Evolutionary conservation across 768 basidiomycete genomes (phyloP).

Genomic region (Rhodocollybia butyracea): DNA sequence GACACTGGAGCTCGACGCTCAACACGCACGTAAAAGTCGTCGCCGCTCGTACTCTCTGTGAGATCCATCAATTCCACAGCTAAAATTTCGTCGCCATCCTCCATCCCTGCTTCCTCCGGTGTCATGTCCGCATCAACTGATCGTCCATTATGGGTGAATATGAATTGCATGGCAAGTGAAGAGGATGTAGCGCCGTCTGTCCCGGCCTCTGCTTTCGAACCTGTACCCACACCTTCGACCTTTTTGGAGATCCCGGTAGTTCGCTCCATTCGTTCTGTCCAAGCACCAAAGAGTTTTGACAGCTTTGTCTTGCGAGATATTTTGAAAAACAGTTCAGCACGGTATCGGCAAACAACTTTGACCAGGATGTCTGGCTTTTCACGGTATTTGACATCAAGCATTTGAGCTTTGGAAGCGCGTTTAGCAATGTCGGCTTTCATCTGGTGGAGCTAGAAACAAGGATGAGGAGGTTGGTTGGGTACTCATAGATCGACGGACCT

Average conservation of each 20-base stretch:
- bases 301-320: conserved; percentile 89
- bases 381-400: conserved; percentile 77
- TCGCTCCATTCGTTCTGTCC: conserved; percentile 86
- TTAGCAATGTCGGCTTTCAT: conserved; percentile 83
- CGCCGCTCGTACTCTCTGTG: conserved; percentile 62
- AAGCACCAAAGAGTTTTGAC: conserved; percentile 77
- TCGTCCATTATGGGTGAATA: conserved; percentile 82
- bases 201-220: conserved; percentile 7
- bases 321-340: conserved; percentile 90
- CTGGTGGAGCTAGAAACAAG: conserved; percentile 54
- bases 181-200: conserved; percentile 2
- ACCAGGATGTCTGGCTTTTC: conserved; percentile 89
- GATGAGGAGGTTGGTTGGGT: conserved; percentile 7
- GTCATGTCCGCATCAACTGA: conserved; percentile 79
- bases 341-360: conserved; percentile 85
- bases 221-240: conserved; percentile 17
- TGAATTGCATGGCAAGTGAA: conserved; percentile 60
- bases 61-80: conserved; percentile 91
- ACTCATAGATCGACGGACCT: conserved; percentile 42
- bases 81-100: conserved; percentile 85
- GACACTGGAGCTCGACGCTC: background rate
- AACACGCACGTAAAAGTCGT: conserved; percentile 53
- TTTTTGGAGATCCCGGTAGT: conserved; percentile 35
- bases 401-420: conserved; percentile 73
- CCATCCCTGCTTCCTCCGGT: conserved; percentile 83